Base-by-base conservation (phyloP, 1,284 basidiomycete genomes). In the Cerrena zonata region DNA sequence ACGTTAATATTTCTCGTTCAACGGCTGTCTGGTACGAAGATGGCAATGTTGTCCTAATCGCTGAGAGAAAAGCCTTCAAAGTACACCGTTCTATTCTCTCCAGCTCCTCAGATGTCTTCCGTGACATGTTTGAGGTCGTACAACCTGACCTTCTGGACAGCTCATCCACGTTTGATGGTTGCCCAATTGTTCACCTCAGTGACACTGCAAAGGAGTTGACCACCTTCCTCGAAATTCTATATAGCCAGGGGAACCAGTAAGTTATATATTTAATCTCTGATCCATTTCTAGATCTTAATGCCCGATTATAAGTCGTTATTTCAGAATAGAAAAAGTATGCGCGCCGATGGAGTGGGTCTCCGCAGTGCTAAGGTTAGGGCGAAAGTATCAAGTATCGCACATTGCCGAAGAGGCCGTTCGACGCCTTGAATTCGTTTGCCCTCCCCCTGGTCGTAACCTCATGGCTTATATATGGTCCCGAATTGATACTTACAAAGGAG, bases 11-110 rank as follows among this genome's bases (percentile, higher is more conserved):
- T 10, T 10, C n/a, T 11, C 10, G 11, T 36, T 36, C 34, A 36
- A 36, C 10, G 11, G 45, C 19, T 27, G 18, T 46, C 21, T 46
- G 45, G 45, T 46, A 30, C 19, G 45, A 27, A 34, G 45, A 46
- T 19, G 45, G 45, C 5, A 46, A 46, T 21, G 27, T 46, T 19
- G 26, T 46, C 12, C 15, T 46, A 5, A 26, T 26, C 4, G 45
- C 45, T 12, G 10, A 34, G 26, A 23, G 36, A 13, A 46, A 18
- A 4, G 25, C 7, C 4, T 46, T 46, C 22, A 22, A 26, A 4
- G 10, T 46, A n/a, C 26, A 30, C 22, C 24, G 21, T n/a, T 15
- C 12, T 19, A 34, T 46, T 21, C 45, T 46, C 13, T 7, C 25
- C 13, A 13, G n/a, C 5, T 11, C 27, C n/a, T 46, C 25, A 7